These are phyloP conservation scores for Pseudodiploospora longispora DNA, from an alignment of 2,329 filamentous ascomycete genomes.

Conservation along the genomic window DNA sequence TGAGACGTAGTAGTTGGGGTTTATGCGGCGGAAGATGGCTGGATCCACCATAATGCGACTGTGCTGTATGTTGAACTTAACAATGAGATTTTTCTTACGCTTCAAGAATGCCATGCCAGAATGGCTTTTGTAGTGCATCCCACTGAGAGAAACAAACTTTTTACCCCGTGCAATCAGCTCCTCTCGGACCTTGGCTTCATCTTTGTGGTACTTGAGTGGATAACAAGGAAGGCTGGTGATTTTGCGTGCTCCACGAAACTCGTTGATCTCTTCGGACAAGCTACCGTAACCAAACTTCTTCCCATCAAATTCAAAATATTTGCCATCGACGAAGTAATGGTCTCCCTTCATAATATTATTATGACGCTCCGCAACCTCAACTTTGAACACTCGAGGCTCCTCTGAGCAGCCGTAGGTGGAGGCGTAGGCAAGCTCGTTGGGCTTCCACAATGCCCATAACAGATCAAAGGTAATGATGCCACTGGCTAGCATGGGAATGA, in stretches of 20 bases:
- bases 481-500: conserved; percentile 72
- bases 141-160: conserved; percentile 73
- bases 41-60: conserved; percentile 85
- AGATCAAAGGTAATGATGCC: conserved; percentile 85
- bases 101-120: conserved; percentile 82
- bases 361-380: conserved; percentile 67
- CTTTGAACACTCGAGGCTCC: conserved; percentile 74
- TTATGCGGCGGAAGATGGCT: conserved; percentile 71
- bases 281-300: conserved; percentile 73
- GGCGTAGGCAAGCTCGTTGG: conserved; percentile 70
- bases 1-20: conserved; percentile 77
- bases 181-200: conserved; percentile 54
- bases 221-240: conserved; percentile 73
- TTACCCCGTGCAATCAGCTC: conserved; percentile 73
- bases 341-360: conserved; percentile 60
- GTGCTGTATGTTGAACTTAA: conserved; percentile 80
- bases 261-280: conserved; percentile 58
- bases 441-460: conserved; percentile 83
- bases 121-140: conserved; percentile 75
- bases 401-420: conserved; percentile 69
- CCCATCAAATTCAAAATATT: conserved; percentile 82
- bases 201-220: conserved; percentile 72
- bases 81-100: conserved; percentile 53
- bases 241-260: conserved; percentile 74
- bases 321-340: conserved; percentile 69